Evolutionary conservation across 495 filamentous ascomycete species (phyloP).

Genomic region (Penicillium riverlandense): DNA sequence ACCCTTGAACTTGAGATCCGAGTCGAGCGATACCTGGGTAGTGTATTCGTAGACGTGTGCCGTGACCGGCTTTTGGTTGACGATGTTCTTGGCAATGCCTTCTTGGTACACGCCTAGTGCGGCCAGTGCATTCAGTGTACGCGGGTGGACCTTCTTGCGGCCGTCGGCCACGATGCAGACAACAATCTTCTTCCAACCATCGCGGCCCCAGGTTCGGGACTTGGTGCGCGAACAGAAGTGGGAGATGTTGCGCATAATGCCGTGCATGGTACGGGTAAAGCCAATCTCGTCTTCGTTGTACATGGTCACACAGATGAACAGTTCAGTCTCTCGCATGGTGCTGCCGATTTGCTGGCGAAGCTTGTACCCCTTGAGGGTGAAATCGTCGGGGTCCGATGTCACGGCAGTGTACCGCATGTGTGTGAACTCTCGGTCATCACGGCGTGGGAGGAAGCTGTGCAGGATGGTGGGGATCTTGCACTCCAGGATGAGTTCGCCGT

Average conservation of each 20-base stretch:
- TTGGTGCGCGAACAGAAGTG: conserved; percentile 93
- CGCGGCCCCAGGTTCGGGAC: conserved; percentile 91
- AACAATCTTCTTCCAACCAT: conserved; percentile 99
- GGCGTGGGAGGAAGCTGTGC: conserved; percentile 85
- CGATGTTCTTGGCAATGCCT: conserved; percentile 96
- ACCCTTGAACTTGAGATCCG: conserved; percentile 96
- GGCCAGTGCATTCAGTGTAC: conserved; percentile 91
- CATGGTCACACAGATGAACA: conserved; percentile 98
- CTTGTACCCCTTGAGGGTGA: conserved; percentile 80
- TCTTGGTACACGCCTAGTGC: conserved; percentile 99
- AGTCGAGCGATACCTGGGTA: conserved; percentile 91
- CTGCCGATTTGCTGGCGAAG: conserved; percentile 88
- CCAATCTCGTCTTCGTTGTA: conserved; percentile 95
- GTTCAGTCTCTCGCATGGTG: conserved; percentile 86
- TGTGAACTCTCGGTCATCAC: conserved; percentile 93
- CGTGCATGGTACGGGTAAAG: conserved; percentile 98
- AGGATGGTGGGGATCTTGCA: conserved; percentile 98
- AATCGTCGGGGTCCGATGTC: conserved; percentile 96
- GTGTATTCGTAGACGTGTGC: conserved; percentile 99
- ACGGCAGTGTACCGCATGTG: conserved; percentile 99
- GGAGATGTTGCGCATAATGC: conserved; percentile 94
- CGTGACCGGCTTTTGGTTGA: conserved; percentile 78
- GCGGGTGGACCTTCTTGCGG: conserved; percentile 85
- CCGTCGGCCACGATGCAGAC: conserved; percentile 95
- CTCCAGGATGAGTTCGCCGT: conserved; percentile 94